A percentile compares a stretch with the other conserved stretches of the same genome.
Evolutionary conservation across 192 early-diverging fungal genomes (phyloP).

Genomic region (Umbelopsis sp.): DNA sequence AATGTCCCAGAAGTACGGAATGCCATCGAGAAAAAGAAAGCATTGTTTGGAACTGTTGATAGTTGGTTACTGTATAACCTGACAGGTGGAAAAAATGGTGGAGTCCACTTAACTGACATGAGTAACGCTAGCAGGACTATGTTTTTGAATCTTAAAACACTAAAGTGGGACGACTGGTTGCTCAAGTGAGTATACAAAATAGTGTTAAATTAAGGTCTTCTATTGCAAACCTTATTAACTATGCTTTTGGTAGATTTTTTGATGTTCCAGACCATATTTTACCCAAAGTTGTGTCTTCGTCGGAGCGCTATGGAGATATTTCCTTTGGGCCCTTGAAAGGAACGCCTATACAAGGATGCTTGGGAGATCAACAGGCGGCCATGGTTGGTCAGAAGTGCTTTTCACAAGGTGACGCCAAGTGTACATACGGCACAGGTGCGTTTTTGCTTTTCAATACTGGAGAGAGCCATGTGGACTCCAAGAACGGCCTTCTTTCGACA

Average conservation of each 20-base stretch:
- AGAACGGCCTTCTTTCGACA: slow-evolving; percentile 87
- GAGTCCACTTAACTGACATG: slow-evolving; percentile 87
- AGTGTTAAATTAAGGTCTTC: too few species aligned
- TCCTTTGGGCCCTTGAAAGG: slow-evolving; percentile 64
- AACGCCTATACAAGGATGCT: slow-evolving; percentile 79
- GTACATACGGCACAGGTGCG: slow-evolving; percentile 97
- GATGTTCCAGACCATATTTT: slow-evolving; percentile 56
- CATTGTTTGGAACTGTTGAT: slow-evolving; percentile 92
- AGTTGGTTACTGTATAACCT: slow-evolving; percentile 91
- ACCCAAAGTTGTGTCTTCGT: slow-evolving; percentile 83
- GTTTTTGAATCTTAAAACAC: slow-evolving; percentile 87
- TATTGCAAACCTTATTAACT: neutral
- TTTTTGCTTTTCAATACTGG: slow-evolving; percentile 97
- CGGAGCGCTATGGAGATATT: slow-evolving; percentile 77
- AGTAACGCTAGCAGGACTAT: slow-evolving; percentile 95
- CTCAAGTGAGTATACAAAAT: slow-evolving; percentile 48
- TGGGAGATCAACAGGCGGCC: slow-evolving; percentile 97
- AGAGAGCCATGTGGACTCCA: slow-evolving; percentile 66
- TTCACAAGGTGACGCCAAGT: slow-evolving; percentile 84
- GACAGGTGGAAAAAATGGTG: slow-evolving; percentile 75
- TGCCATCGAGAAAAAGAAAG: slow-evolving; percentile 69
- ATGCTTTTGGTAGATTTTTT: slow-evolving; percentile 56
- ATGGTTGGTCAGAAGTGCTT: slow-evolving; percentile 94
- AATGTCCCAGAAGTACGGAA: slow-evolving; percentile 71
- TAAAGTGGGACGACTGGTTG: slow-evolving; percentile 79